Evolutionary conservation across 73 alveolate genomes (phyloP), one percentile per base, ranked within the genome.

Genomic region (Paramecium pentaurelia): DNA sequence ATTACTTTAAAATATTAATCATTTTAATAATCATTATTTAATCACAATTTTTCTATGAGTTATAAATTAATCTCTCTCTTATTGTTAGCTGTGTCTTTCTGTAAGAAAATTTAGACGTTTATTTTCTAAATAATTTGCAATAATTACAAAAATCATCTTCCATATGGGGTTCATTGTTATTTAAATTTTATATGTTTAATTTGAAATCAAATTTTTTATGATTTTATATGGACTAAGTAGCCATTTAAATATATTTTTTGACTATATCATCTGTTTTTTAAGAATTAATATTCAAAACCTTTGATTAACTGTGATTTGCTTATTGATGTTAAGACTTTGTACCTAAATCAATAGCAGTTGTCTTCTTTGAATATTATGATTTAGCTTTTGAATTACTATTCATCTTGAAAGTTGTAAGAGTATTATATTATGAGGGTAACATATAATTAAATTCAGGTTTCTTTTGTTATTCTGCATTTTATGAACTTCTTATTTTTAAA

Each of bases 41-140:
- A 80, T 32, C 75, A 80, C 91, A 80, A 80, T 45, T 80, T 80
- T 80, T 80, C 91, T 80, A 80, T 80, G 91, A 47, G 91, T 32
- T n/a, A 16, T 80, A 47, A 80, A 80, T 28, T 45, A 25, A 16
- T 47, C 73, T 80, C 58, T 47, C 7, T 80, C 73, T n/a, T 80
- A 47, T 49, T 45, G 16, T 73, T 73, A 73, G 8, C 87, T 40
- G 38, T 73, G 60, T 38, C 91, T 80, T 80, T 80, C 91, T 45
- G 77, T 80, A 32, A 80, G 73, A 47, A 80, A 80, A 27, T 80
- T 49, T 4, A 32, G 47, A 18, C 91, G 47, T 25, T 80, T 80
- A 28, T 42, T 80, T 80, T 34, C 91, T 80, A 45, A 3, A 80
- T 38, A 40, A 80, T 32, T 45, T 73, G 9, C 60, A 18, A 80